Base-by-base conservation (phyloP, 163 green algal species). In the Chlamydomonas reinhardtii region DNA sequence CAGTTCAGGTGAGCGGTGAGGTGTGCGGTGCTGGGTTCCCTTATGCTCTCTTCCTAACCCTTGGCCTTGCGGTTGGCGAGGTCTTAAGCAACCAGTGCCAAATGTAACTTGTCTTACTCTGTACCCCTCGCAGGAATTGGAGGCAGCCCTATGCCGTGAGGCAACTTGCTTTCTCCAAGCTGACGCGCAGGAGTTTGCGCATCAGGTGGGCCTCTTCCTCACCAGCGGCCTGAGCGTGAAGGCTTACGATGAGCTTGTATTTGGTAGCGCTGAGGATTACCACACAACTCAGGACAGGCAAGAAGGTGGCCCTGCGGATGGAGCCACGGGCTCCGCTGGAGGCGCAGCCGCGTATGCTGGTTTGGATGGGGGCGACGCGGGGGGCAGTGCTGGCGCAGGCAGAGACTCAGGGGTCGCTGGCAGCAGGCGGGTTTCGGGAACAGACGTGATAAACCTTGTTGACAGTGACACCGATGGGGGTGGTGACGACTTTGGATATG, bases 121-220 rank as follows among this genome's bases (percentile, higher is more conserved):
- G n/a, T 37, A 48, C 56, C 27, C 32, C 15, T 32, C 29, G 32
- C 78, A 85, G 78, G 78, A 76, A 11, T 71, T 85, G n/a, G 78
- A 77, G 35, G 24, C 35, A 2, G 31, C 54, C 0, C 31, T 85
- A 15, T 37, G 66, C 4, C 24, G 66, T 2, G 68, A 77, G 24
- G 39, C 39, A 4, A 14, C 34, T 11, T 64, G 24, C 32, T 85
- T 85, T 27, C 52, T 85, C 2, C 25, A 64, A 27, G 39, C 19
- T 12, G 34, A 78, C 32, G 65, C 39, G 35, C 19, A 14, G 11
- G 29, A 19, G 15, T 85, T 85, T 78, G 48, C 68, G 12, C 22
- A 16, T 11, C 31, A 85, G 54, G 11, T 85, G 9, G 65, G 64
- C 54, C 5, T 64, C 2, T 85, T 78, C 69, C 56, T 85, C 24